These are phyloP conservation scores for Cercospora brassicicola DNA, from an alignment of 2,329 filamentous ascomycete genomes.

Conservation along the genomic window DNA sequence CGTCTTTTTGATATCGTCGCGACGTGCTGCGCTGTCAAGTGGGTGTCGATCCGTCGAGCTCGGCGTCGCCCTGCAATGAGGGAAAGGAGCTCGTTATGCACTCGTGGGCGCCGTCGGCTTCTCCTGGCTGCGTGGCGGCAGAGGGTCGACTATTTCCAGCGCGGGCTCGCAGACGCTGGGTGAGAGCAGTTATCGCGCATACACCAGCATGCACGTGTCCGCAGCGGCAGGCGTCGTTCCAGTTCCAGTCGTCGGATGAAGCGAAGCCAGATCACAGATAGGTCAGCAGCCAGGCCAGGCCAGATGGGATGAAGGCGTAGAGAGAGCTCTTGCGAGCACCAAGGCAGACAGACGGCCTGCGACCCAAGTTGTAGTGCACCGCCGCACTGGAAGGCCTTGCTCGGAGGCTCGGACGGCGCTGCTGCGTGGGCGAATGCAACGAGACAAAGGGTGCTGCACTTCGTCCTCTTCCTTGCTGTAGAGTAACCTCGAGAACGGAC, in stretches of 20 bases:
- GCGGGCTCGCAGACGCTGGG: conserved; percentile 12
- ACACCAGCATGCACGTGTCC: conserved; percentile 24
- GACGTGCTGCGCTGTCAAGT: conserved; percentile 24
- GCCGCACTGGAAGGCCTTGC: conserved; percentile 28
- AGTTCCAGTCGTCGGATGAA: neutral
- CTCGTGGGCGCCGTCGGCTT: neutral
- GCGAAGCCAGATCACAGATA: conserved; percentile 1
- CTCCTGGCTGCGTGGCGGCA: conserved; percentile 9
- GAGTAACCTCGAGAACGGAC: conserved; percentile 34
- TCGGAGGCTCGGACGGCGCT: conserved; percentile 35
- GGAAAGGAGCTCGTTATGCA: conserved; percentile 14
- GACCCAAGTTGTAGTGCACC: conserved; percentile 18
- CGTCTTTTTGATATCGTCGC: neutral
- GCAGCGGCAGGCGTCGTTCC: conserved; percentile 14
- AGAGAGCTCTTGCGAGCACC: conserved; percentile 16
- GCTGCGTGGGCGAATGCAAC: conserved; percentile 20
- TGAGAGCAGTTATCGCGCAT: conserved; percentile 18
- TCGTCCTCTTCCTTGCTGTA: conserved; percentile 40
- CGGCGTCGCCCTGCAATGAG: conserved; percentile 12
- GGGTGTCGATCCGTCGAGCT: conserved; percentile 12
- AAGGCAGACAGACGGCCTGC: conserved; percentile 14
- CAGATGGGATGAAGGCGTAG: conserved; percentile 4
- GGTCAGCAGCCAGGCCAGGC: neutral
- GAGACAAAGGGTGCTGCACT: conserved; percentile 31
- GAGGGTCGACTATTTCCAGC: neutral